These are phyloP conservation scores for Raffaelea deltoideospora DNA, from an alignment of 2,329 filamentous ascomycete genomes.

Conservation along the genomic window DNA sequence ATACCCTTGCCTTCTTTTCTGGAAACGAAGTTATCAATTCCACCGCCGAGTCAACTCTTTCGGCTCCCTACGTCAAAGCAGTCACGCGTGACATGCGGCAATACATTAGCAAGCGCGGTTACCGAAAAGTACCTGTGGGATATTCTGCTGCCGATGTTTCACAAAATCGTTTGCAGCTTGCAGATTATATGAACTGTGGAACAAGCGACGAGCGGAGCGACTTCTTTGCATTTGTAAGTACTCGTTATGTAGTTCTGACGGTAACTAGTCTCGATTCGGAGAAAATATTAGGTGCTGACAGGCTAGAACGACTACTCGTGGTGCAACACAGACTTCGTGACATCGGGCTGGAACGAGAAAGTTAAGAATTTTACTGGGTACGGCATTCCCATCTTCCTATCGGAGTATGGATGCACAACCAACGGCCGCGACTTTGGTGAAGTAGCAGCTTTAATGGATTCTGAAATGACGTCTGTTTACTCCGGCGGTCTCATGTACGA, in stretches of 20 bases:
- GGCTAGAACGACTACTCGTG: slow-evolving; percentile 67
- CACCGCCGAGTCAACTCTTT: slow-evolving; percentile 41
- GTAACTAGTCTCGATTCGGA: too few relatives aligned
- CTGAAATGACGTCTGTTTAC: slow-evolving; percentile 77
- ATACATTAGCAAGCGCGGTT: slow-evolving; percentile 46
- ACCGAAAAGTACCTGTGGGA: slow-evolving; percentile 57
- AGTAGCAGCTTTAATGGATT: slow-evolving; percentile 62
- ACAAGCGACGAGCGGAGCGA: slow-evolving; percentile 70
- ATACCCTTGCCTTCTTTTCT: slow-evolving; percentile 77
- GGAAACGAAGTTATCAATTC: slow-evolving; percentile 72
- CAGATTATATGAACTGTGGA: slow-evolving; percentile 88
- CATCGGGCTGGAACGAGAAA: slow-evolving; percentile 74
- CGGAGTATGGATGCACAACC: slow-evolving; percentile 81
- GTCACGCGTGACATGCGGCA: slow-evolving; percentile 63
- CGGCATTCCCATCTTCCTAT: slow-evolving; percentile 82
- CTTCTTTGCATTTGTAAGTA: slow-evolving; percentile 58
- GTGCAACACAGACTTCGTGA: slow-evolving; percentile 57
- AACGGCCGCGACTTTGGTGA: slow-evolving; percentile 74
- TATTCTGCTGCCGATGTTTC: slow-evolving; percentile 71
- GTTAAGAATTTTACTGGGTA: slow-evolving; percentile 78
- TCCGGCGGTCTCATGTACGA: slow-evolving; percentile 95
- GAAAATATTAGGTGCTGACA: too few relatives aligned
- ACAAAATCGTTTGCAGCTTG: slow-evolving; percentile 73
- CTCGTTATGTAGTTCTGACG: too few relatives aligned
- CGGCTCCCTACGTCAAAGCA: slow-evolving; percentile 64